Evolutionary conservation across 2,329 filamentous ascomycete species (phyloP).

Genomic region (Exophiala aquamarina): DNA sequence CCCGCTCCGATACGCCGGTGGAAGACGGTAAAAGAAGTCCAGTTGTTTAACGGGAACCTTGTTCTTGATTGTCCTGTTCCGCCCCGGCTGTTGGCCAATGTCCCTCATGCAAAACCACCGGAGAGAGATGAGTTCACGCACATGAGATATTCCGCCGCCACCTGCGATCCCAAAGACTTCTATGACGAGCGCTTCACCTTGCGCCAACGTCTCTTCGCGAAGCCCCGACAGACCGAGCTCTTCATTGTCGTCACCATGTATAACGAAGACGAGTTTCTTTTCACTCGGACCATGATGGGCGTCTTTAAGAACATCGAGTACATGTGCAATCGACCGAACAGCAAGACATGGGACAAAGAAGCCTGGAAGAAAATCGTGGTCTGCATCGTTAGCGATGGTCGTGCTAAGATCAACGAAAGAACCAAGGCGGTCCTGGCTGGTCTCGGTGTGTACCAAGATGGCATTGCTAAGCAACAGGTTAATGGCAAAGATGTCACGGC

Average conservation of each 20-base stretch:
- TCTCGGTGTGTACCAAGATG: constrained; percentile 96
- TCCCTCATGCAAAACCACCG: constrained; percentile 74
- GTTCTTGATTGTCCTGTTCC: constrained; percentile 96
- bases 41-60: constrained; percentile 92
- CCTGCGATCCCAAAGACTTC: constrained; percentile 87
- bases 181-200: constrained; percentile 87
- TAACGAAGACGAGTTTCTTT: constrained; percentile 95
- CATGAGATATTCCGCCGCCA: constrained; percentile 89
- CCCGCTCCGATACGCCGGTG: constrained; percentile 74
- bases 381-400: constrained; percentile 93
- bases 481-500: constrained; percentile 95
- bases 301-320: constrained; percentile 99
- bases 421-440: constrained; percentile 87
- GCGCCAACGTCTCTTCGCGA: constrained; percentile 87
- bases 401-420: constrained; percentile 92
- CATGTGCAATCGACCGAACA: constrained; percentile 90
- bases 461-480: constrained; percentile 97
- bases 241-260: constrained; percentile 99
- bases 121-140: constrained; percentile 80
- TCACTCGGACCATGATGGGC: constrained; percentile 92
- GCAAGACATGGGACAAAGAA: constrained; percentile 97
- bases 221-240: constrained; percentile 86
- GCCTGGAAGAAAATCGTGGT: constrained; percentile 99
- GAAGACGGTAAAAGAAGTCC: constrained; percentile 99
- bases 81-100: constrained; percentile 79